Percentiles rank a stretch among this genome's conserved stretches.
These are phyloP conservation scores for Phytophthora sansomeana DNA, from an alignment of 352 stramenopile species.

Conservation along the genomic window DNA sequence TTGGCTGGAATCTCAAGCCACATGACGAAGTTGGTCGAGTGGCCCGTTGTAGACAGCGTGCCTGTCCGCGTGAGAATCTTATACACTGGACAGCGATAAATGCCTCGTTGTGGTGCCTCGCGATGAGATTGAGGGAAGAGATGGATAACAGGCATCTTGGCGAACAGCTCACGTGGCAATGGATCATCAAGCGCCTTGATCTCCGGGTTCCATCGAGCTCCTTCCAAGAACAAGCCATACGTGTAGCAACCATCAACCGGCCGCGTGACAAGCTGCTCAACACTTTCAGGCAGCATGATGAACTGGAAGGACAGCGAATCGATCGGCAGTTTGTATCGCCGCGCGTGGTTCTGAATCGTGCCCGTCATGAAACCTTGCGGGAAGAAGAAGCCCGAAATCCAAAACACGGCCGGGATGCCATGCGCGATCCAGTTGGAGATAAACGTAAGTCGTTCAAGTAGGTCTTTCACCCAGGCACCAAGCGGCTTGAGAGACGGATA, in stretches of 20 bases:
- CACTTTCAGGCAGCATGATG: slow-evolving; percentile 66
- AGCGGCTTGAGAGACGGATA: slow-evolving; percentile 94
- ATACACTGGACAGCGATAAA: slow-evolving; percentile 96
- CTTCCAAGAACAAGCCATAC: slow-evolving; percentile 49
- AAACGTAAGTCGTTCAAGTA: slow-evolving; percentile 80
- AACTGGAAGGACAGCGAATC: slow-evolving; percentile 88
- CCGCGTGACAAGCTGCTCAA: slow-evolving; percentile 46
- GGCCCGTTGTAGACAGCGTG: slow-evolving; percentile 49
- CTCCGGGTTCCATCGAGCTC: slow-evolving; percentile 52
- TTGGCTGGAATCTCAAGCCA: slow-evolving; percentile 95
- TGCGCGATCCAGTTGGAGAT: slow-evolving; percentile 76
- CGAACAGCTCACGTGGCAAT: slow-evolving; percentile 93
- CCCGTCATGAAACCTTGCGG: slow-evolving; percentile 93
- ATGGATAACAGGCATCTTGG: slow-evolving; percentile 92
- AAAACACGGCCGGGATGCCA: slow-evolving; percentile 88
- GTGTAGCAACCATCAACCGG: slow-evolving; percentile 47
- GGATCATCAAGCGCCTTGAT: slow-evolving; percentile 86
- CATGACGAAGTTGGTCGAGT: slow-evolving; percentile 94
- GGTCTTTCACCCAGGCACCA: slow-evolving; percentile 88
- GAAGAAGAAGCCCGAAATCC: slow-evolving; percentile 95
- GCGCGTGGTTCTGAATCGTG: slow-evolving; percentile 93
- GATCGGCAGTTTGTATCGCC: slow-evolving; percentile 85
- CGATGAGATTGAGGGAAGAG: slow-evolving; percentile 85
- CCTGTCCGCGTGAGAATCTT: slow-evolving; percentile 94
- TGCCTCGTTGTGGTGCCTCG: slow-evolving; percentile 68